phyloP scores from a whole-genome alignment of 192 early-diverging fungal species.

The Coemansia sp. region DNA sequence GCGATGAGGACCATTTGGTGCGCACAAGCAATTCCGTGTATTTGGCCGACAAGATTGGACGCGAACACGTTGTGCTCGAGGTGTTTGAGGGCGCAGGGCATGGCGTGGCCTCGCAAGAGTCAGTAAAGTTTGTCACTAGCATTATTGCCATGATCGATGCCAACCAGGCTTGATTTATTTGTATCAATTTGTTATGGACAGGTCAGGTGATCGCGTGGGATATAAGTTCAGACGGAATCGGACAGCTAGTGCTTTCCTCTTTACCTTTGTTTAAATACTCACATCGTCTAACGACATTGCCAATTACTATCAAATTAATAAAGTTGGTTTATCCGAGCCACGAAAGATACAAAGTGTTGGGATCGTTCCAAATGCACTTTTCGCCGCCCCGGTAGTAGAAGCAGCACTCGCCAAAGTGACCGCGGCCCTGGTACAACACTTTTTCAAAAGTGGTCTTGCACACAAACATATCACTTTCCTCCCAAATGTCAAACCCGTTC shows the following conservation, averaged over 20 bases:
- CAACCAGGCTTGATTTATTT: neutral
- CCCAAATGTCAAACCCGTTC: neutral
- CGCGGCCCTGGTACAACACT: neutral
- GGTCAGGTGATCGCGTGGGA: no score
- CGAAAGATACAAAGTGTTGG: neutral
- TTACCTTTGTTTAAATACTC: no score
- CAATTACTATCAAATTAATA: no score
- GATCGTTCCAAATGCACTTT: neutral
- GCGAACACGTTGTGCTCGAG: conserved; percentile 36
- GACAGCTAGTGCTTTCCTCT: no score
- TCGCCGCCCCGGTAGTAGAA: neutral
- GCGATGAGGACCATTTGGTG: conserved; percentile 47
- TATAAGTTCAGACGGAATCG: no score
- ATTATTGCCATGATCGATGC: conserved; percentile 38
- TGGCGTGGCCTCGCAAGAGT: conserved; percentile 33
- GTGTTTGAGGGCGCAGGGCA: conserved; percentile 42
- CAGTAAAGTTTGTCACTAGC: conserved; percentile 16
- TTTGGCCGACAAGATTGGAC: conserved; percentile 42
- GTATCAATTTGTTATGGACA: neutral
- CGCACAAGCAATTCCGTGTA: conserved; percentile 42
- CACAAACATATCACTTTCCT: neutral
- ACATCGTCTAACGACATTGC: no score
- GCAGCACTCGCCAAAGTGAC: neutral
- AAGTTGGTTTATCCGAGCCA: neutral
- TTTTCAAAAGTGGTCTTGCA: neutral